Percentiles rank a stretch among this genome's conserved stretches.
Evolutionary conservation across 306 rosid genomes (phyloP).

Genomic region (Medicago truncatula): DNA sequence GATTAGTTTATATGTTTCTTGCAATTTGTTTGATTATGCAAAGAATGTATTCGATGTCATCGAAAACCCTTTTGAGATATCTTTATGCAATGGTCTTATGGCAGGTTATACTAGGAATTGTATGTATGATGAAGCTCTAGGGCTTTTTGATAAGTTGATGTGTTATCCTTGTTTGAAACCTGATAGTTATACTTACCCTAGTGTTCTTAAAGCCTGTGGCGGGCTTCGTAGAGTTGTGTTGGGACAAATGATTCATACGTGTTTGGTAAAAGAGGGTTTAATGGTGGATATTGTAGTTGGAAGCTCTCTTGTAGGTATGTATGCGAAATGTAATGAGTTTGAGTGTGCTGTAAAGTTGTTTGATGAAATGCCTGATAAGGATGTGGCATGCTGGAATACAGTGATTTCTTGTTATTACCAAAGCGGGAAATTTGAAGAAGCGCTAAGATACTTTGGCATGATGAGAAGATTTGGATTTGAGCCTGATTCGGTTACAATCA

Average conservation of each 20-base stretch:
- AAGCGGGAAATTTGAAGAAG: conserved; percentile 59
- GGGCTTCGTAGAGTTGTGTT: conserved; percentile 51
- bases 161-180: conserved; percentile 51
- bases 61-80: conserved; percentile 55
- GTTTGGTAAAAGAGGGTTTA: conserved; percentile 66
- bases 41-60: conserved; percentile 57
- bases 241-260: conserved; percentile 61
- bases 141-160: conserved; percentile 53
- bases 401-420: conserved; percentile 79
- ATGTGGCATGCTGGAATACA: conserved; percentile 83
- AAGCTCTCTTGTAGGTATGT: conserved; percentile 68
- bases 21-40: conserved; percentile 53
- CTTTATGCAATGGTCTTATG: conserved; percentile 78
- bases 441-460: conserved; percentile 53
- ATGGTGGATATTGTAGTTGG: conserved; percentile 64
- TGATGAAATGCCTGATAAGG: conserved; percentile 75
- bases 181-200: conserved; percentile 73
- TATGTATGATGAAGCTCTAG: conserved; percentile 68
- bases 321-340: conserved; percentile 68
- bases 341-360: conserved; percentile 59
- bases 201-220: conserved; percentile 77
- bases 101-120: conserved; percentile 70
- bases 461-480: conserved; percentile 68
- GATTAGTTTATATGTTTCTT: conserved; percentile 62
- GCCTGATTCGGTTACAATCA: conserved; percentile 66